These are phyloP conservation scores for Pichia heedii DNA, from an alignment of 805 yeast genomes.

Conservation along the genomic window DNA sequence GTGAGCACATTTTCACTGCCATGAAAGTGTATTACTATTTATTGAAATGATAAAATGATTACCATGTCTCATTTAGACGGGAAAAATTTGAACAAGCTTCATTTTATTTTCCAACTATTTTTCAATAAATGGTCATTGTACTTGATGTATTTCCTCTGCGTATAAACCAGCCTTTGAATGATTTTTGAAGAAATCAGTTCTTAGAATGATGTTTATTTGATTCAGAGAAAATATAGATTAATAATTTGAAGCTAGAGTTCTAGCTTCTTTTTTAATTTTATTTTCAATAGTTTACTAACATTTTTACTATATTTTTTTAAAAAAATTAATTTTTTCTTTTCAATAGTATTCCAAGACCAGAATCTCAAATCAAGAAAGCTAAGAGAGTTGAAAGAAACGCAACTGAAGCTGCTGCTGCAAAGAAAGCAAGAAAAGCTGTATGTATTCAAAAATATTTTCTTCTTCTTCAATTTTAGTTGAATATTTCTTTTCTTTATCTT, in stretches of 20 bases:
- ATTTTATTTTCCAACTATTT: background rate
- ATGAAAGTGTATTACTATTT: conserved; percentile 6
- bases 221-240: conserved; percentile 7
- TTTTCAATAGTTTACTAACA: conserved; percentile 11
- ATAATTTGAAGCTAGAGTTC: background rate
- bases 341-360: conserved; percentile 55
- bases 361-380: conserved; percentile 76
- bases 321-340: background rate
- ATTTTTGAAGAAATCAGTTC: conserved; percentile 20
- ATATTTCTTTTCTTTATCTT: background rate
- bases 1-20: conserved; percentile 5
- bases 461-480: background rate
- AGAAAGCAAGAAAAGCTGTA: conserved; percentile 72
- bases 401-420: conserved; percentile 73
- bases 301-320: background rate
- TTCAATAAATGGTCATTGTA: conserved; percentile 1
- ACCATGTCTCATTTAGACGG: no score
- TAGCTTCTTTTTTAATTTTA: background rate
- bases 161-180: conserved; percentile 23
- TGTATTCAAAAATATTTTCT: conserved; percentile 30
- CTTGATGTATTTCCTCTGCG: conserved; percentile 24
- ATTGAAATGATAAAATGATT: background rate
- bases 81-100: no score
- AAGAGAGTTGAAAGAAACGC: conserved; percentile 71
- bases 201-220: conserved; percentile 14